These are phyloP conservation scores for Saitozyma podzolica DNA, from an alignment of 768 basidiomycete species.

Conservation along the genomic window DNA sequence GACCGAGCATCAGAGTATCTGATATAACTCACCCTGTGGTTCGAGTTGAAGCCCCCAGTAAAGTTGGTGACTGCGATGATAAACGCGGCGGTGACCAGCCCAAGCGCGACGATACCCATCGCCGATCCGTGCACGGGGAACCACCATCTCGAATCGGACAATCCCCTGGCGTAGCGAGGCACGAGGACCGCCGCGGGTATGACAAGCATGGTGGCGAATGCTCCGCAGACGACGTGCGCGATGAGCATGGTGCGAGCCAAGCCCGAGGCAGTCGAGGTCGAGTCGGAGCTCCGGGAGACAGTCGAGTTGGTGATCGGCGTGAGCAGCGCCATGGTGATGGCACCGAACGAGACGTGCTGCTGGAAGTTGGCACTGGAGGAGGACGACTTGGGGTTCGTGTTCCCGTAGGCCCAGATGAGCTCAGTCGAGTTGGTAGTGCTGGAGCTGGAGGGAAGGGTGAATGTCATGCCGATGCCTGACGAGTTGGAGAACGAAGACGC, in stretches of 20 bases:
- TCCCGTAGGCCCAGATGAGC: constrained; percentile 66
- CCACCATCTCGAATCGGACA: constrained; percentile 57
- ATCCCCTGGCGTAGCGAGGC: constrained; percentile 61
- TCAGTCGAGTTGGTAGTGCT: constrained; percentile 23
- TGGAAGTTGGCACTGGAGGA: constrained; percentile 57
- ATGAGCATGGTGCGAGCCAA: constrained; percentile 52
- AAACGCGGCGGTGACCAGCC: constrained; percentile 24
- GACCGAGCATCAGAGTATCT: constrained; percentile 5
- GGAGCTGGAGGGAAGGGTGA: constrained; percentile 37
- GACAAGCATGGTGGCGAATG: constrained; percentile 60
- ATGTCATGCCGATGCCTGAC: constrained; percentile 31
- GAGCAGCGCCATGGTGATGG: constrained; percentile 58
- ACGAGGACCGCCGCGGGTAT: constrained; percentile 61
- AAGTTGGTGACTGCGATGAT: constrained; percentile 14
- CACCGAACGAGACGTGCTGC: constrained; percentile 59
- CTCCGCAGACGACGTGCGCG: constrained; percentile 61
- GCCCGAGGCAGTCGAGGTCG: neutral
- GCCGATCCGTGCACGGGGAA: constrained; percentile 60
- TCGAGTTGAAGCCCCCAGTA: constrained; percentile 22
- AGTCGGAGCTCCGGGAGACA: neutral
- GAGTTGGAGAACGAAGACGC: constrained; percentile 45
- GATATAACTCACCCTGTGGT: constrained; percentile 14
- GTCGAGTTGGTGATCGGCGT: constrained; percentile 29
- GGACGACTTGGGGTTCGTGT: constrained; percentile 57
- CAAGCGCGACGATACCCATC: constrained; percentile 56